Percentiles rank a stretch among this genome's conserved stretches.
Evolutionary conservation across 2,329 filamentous ascomycete genomes (phyloP).

Genomic region (Alternaria brassicae): DNA sequence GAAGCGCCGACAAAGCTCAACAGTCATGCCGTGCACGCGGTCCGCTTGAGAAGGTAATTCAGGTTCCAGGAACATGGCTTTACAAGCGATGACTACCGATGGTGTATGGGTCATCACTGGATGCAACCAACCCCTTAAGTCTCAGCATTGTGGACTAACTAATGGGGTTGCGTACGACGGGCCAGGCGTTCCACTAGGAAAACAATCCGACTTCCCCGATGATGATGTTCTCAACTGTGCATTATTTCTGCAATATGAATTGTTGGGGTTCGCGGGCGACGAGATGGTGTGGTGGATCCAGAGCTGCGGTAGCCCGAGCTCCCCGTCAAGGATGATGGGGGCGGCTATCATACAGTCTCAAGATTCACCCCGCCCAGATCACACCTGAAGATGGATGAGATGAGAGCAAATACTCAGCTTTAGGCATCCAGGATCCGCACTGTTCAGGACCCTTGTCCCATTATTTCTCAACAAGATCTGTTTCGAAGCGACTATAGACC

Average conservation of each 20-base stretch:
- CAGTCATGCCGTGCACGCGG: slow-evolving; percentile 18
- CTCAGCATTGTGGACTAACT: neutral
- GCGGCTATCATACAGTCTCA: slow-evolving; percentile 20
- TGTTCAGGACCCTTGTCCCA: slow-evolving; percentile 12
- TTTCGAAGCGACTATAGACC: slow-evolving; percentile 25
- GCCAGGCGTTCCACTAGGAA: slow-evolving; percentile 7
- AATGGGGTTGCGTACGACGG: neutral
- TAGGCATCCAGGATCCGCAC: slow-evolving; percentile 12
- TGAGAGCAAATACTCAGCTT: slow-evolving; percentile 17
- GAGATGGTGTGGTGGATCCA: slow-evolving; percentile 25
- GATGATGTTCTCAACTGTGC: slow-evolving; percentile 17
- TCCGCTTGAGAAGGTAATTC: slow-evolving; percentile 8
- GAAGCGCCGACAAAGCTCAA: slow-evolving; percentile 26
- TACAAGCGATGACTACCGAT: slow-evolving; percentile 6
- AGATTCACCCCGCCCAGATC: slow-evolving; percentile 18
- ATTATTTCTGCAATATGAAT: slow-evolving; percentile 14
- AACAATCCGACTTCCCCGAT: slow-evolving; percentile 24
- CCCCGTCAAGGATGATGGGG: slow-evolving; percentile 28
- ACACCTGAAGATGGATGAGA: slow-evolving; percentile 19
- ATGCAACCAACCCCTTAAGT: neutral
- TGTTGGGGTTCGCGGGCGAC: slow-evolving; percentile 16
- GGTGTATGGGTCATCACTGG: neutral
- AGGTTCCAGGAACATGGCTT: slow-evolving; percentile 11
- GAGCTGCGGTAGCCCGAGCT: slow-evolving; percentile 24
- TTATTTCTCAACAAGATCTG: slow-evolving; percentile 24